These are phyloP conservation scores for Pseudopyricularia cyperi DNA, from an alignment of 2,329 filamentous ascomycete genomes.

Conservation along the genomic window DNA sequence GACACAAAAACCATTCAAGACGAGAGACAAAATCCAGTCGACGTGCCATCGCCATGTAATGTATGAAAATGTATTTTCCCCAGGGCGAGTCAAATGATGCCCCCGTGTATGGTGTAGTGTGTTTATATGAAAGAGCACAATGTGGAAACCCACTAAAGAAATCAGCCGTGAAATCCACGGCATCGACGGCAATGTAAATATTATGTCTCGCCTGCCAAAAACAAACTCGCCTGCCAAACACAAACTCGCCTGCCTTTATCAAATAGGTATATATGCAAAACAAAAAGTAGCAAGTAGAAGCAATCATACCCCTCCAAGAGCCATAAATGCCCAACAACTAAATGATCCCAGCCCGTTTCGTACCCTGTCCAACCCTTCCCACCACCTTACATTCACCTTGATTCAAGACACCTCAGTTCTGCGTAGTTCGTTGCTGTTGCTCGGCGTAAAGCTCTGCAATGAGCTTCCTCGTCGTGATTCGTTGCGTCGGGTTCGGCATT, in stretches of 20 bases:
- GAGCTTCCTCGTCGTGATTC: conserved; percentile 41
- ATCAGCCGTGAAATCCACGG: neutral
- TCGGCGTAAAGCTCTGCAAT: conserved; percentile 27
- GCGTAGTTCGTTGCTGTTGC: neutral
- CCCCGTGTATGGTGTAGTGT: no score
- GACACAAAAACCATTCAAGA: no score
- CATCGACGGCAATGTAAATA: neutral
- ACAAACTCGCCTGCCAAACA: neutral
- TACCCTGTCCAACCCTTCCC: neutral
- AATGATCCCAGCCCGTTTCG: neutral
- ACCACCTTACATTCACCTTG: neutral
- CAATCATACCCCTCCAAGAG: neutral
- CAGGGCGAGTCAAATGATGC: no score
- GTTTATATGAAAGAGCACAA: no score
- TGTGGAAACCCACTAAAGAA: no score
- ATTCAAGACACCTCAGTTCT: neutral
- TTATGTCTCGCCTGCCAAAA: neutral
- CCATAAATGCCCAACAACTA: neutral
- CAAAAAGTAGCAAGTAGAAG: neutral
- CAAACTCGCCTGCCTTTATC: neutral
- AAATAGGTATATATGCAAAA: conserved; percentile 1
- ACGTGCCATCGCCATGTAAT: no score
- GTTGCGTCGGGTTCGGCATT: conserved; percentile 32
- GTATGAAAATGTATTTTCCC: no score
- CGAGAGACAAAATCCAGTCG: no score